Evolutionary conservation across 2,329 filamentous ascomycete species (phyloP).

Genomic region (Colletotrichum tabaci): DNA sequence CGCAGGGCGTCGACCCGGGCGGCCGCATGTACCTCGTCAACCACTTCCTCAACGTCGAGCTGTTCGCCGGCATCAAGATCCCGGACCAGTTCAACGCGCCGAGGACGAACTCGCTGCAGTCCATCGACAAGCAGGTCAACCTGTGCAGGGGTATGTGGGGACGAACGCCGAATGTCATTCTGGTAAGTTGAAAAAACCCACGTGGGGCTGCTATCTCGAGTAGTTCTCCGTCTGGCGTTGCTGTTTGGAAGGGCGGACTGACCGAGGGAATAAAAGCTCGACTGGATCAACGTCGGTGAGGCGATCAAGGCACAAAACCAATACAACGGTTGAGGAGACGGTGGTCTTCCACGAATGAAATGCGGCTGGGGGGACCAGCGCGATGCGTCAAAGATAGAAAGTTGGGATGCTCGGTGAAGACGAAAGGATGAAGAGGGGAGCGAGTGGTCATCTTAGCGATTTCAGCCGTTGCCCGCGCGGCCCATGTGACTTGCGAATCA

Average conservation of each 20-base stretch:
- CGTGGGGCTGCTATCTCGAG: neutral
- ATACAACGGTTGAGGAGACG: slow-evolving; percentile 54
- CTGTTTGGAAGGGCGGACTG: slow-evolving; percentile 17
- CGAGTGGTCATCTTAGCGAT: neutral
- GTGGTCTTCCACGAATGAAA: slow-evolving; percentile 3
- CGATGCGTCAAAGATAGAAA: slow-evolving; percentile 1
- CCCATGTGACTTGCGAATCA: too few relatives aligned
- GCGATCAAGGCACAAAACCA: slow-evolving; percentile 54
- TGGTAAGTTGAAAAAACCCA: slow-evolving; percentile 50
- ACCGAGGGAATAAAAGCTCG: slow-evolving; percentile 52
- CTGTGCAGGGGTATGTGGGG: slow-evolving; percentile 48
- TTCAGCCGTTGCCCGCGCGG: too few relatives aligned
- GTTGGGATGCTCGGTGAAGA: neutral
- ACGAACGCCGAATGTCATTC: slow-evolving; percentile 50
- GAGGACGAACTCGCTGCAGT: slow-evolving; percentile 54
- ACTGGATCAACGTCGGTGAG: slow-evolving; percentile 59
- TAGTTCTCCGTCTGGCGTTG: neutral
- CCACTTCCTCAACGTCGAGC: slow-evolving; percentile 54
- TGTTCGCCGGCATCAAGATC: slow-evolving; percentile 54
- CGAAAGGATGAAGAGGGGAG: neutral
- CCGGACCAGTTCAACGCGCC: slow-evolving; percentile 50
- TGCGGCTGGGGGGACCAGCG: neutral
- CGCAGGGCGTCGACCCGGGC: slow-evolving; percentile 57
- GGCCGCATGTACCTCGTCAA: slow-evolving; percentile 62
- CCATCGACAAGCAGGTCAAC: slow-evolving; percentile 49